Percentiles rank a stretch among this genome's conserved stretches.
These are phyloP conservation scores for Malbranchea zuffiana DNA, from an alignment of 2,329 filamentous ascomycete species.

Conservation along the genomic window DNA sequence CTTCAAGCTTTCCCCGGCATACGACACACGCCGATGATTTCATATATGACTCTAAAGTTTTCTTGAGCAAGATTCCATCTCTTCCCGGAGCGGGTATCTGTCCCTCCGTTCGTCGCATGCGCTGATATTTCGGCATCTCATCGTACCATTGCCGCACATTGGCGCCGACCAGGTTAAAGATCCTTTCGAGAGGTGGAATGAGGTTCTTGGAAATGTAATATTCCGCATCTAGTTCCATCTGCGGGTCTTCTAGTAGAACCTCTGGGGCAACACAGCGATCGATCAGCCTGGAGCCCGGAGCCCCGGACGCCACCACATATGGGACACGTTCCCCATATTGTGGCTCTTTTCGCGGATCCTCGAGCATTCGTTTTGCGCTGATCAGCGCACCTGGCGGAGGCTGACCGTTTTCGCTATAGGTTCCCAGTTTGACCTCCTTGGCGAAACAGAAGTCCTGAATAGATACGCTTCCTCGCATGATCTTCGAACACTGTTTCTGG, in stretches of 20 bases:
- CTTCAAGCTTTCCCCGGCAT: conserved; percentile 51
- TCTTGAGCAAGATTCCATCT: conserved; percentile 33
- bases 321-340: conserved; percentile 93
- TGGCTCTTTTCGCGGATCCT: conserved; percentile 75
- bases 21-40: conserved; percentile 66
- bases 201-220: conserved; percentile 97
- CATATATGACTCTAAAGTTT: conserved; percentile 92
- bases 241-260: conserved; percentile 61
- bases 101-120: conserved; percentile 53
- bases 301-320: conserved; percentile 84
- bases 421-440: conserved; percentile 79
- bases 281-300: conserved; percentile 71
- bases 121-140: conserved; percentile 86
- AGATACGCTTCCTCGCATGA: conserved; percentile 77
- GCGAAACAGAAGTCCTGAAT: conserved; percentile 96
- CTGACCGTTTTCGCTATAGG: conserved; percentile 68
- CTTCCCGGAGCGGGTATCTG: conserved; percentile 11
- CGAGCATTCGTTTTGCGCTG: conserved; percentile 72
- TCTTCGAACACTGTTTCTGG: conserved; percentile 78
- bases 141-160: conserved; percentile 89
- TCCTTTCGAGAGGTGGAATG: conserved; percentile 86
- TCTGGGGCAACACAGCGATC: conserved; percentile 88
- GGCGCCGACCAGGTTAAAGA: conserved; percentile 91
- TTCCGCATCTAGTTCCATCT: conserved; percentile 76
- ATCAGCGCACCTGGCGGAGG: conserved; percentile 82